These are phyloP conservation scores for Paramarasmius palmivorus DNA, from an alignment of 1,284 basidiomycete species.

Conservation along the genomic window DNA sequence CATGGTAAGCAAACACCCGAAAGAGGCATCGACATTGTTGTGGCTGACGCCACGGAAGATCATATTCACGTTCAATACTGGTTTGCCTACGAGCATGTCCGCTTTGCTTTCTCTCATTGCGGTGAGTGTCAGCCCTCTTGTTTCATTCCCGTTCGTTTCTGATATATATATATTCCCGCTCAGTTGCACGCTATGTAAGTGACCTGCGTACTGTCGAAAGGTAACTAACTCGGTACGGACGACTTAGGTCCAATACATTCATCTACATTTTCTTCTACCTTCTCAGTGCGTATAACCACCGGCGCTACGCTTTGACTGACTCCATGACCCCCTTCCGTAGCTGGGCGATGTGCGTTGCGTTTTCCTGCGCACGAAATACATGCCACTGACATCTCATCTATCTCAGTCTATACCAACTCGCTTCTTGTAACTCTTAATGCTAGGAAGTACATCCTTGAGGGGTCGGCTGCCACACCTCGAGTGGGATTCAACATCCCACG, in stretches of 20 bases:
- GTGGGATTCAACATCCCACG: background rate
- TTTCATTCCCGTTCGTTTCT: too few relatives aligned
- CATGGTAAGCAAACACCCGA: slow-evolving; percentile 6
- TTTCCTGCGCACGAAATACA: background rate
- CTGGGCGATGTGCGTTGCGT: slow-evolving; percentile 10
- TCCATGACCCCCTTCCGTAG: background rate
- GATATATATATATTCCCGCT: too few relatives aligned
- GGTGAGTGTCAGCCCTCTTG: background rate
- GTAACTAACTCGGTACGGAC: background rate
- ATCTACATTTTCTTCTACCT: slow-evolving; percentile 15
- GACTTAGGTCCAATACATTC: slow-evolving; percentile 13
- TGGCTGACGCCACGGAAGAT: slow-evolving; percentile 7
- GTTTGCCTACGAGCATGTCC: slow-evolving; percentile 11
- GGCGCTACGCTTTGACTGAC: background rate
- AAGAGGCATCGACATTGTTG: background rate
- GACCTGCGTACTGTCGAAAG: too few relatives aligned
- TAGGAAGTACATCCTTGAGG: slow-evolving; percentile 11
- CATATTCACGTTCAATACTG: slow-evolving; percentile 16
- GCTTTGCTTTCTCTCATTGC: slow-evolving; percentile 12
- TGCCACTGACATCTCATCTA: background rate
- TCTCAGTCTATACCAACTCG: slow-evolving; percentile 15
- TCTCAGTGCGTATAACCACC: background rate
- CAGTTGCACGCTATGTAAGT: background rate
- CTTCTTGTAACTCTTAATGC: slow-evolving; percentile 13
- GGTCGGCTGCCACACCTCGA: background rate